Evolutionary conservation across 345 rosid genomes (phyloP), one percentile per base, ranked within the genome.

Genomic region (Citrus maxima): DNA sequence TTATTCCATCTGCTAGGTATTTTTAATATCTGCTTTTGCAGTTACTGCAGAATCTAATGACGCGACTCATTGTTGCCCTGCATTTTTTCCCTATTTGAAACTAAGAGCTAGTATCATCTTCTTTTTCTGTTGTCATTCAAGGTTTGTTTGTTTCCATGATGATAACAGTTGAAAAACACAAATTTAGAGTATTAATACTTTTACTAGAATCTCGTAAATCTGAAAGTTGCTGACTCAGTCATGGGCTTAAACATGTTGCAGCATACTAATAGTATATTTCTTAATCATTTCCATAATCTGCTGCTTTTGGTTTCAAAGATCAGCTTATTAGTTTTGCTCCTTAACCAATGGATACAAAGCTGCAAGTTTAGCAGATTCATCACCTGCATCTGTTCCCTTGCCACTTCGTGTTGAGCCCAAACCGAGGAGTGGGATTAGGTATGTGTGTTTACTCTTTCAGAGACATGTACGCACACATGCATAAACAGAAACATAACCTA

Each of bases 351-450:
- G 69, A 79, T 58, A 95, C 97, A 92, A 89, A 90, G 98, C 98
- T 83, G 98, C 99, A 73, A 94, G 85, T 75, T 82, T 89, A 84
- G 98, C 94, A 19, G 99, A 96, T 91, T 89, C 97, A 22, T 82
- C 97, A 54, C 94, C 97, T 40, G 91, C 95, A 80, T 78, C 94
- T 24, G 87, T 91, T 85, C 95, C 97, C 46, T 85, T 94, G 86
- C 74, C 98, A 10, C 97, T 94, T 63, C 97, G 98, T 58, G 97
- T 94, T 58, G 99, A 96, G 78, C 99, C 98, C 59, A 96, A 96
- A 85, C 89, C 97, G 60, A 96, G 91, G 88, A 92, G 98, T 78
- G 94, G 98, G 72, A 96, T 94, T 73, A 94, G 98, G 97, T 94
- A 80, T 73, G 58, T 74, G 66, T 32, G 49, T 59, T 78, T 61